Conservation (phyloP, 2,329 filamentous ascomycete species). For the Colletotrichum trifolii region DNA sequence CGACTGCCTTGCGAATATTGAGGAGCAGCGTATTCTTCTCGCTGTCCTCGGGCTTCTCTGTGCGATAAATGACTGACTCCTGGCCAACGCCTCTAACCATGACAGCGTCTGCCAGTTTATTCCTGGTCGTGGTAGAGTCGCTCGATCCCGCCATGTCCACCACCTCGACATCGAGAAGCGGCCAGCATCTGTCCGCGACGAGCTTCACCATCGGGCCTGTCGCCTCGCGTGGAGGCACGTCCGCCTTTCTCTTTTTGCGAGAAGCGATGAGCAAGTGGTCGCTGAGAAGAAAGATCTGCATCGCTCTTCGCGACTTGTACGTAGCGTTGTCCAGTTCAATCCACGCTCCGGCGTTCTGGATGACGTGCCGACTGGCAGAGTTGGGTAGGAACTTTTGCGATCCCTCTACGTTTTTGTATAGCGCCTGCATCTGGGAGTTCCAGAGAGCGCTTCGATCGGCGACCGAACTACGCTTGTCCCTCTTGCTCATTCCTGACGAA, state of each 20-base stretch:
- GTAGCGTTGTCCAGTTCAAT: conserved; percentile 97
- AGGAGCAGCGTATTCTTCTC: conserved; percentile 86
- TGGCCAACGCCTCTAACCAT: conserved; percentile 87
- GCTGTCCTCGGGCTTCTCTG: conserved; percentile 80
- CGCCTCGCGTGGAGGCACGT: conserved; percentile 65
- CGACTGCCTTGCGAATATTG: conserved; percentile 91
- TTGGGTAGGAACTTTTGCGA: conserved; percentile 97
- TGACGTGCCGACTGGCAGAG: conserved; percentile 88
- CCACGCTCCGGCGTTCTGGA: conserved; percentile 93
- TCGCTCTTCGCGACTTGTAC: conserved; percentile 89
- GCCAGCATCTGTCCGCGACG: conserved; percentile 94
- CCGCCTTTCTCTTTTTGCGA: conserved; percentile 89
- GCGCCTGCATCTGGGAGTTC: conserved; percentile 78
- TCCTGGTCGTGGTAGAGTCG: conserved; percentile 62
- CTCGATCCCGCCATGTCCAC: conserved; percentile 82
- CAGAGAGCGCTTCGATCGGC: conserved; percentile 74
- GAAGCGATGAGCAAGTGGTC: conserved; percentile 93
- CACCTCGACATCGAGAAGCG: conserved; percentile 90
- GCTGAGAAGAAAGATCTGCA: conserved; percentile 93
- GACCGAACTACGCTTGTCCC: conserved; percentile 91
- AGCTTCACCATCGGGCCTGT: conserved; percentile 74
- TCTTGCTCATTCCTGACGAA: conserved; percentile 68
- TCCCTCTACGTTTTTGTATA: conserved; percentile 98
- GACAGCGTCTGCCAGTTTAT: conserved; percentile 84
- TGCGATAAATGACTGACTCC: conserved; percentile 94